Conservation (phyloP, 129 eudicot genomes). For the Oenanthe sinensis region DNA sequence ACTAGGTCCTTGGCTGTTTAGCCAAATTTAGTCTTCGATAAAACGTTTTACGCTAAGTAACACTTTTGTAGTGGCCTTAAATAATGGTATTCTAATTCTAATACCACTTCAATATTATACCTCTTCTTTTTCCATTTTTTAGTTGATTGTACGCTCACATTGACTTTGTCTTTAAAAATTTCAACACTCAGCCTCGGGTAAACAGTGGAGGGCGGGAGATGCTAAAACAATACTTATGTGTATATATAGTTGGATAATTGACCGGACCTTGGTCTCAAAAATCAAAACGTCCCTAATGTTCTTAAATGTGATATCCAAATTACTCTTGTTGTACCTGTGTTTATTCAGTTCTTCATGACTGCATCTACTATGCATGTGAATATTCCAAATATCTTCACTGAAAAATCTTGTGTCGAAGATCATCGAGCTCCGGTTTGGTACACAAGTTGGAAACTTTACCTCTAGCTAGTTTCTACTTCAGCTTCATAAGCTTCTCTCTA, state of each 20-base stretch:
- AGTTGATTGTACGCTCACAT: neutral
- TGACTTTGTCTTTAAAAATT: neutral
- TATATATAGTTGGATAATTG: neutral
- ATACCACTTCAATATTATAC: neutral
- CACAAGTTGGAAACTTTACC: neutral
- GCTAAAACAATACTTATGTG: neutral
- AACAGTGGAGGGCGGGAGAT: neutral
- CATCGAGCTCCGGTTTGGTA: neutral
- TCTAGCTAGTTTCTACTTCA: neutral
- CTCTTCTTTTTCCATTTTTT: neutral
- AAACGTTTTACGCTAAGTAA: neutral
- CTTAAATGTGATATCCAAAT: neutral
- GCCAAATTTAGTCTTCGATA: neutral
- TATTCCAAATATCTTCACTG: neutral
- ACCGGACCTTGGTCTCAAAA: neutral
- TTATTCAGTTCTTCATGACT: neutral
- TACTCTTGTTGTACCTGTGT: neutral
- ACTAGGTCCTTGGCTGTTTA: conserved; percentile 1
- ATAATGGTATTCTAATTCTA: neutral
- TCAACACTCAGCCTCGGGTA: neutral
- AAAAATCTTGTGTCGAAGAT: neutral
- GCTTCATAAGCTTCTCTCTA: neutral
- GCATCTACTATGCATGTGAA: neutral
- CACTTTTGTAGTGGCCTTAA: neutral
- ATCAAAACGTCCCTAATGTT: neutral